Percentiles rank a stretch among this genome's conserved stretches.
phyloP scores from a whole-genome alignment of 2,329 filamentous ascomycete genomes.

The Nothopassalora personata region DNA sequence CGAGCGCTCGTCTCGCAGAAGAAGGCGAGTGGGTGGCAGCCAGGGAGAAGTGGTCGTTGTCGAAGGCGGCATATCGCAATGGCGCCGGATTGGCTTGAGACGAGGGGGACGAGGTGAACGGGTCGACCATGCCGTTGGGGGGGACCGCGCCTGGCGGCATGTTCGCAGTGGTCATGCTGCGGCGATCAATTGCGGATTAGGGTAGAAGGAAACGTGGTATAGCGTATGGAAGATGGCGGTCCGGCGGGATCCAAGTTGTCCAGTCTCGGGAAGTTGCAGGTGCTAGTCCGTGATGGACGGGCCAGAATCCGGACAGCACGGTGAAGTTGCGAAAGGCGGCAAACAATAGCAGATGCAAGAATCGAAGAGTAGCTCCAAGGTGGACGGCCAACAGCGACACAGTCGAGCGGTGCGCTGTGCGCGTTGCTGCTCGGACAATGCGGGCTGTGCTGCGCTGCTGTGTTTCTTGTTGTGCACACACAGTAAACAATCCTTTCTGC shows the following conservation, averaged over 20 bases:
- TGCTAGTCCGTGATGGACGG: neutral
- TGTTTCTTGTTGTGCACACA: neutral
- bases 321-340: neutral
- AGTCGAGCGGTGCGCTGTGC: neutral
- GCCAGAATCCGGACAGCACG: neutral
- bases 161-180: constrained; percentile 40
- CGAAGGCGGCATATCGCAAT: constrained; percentile 77
- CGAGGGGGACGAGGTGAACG: constrained; percentile 38
- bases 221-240: constrained; percentile 6
- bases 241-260: constrained; percentile 5
- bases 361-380: neutral
- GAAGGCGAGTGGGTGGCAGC: constrained; percentile 72
- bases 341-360: neutral
- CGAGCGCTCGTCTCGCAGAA: constrained; percentile 80
- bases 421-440: neutral
- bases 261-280: constrained; percentile 10
- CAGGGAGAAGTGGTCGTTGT: constrained; percentile 68
- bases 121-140: constrained; percentile 37
- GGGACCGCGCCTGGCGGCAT: constrained; percentile 38
- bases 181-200: constrained; percentile 6
- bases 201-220: constrained; percentile 3
- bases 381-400: neutral
- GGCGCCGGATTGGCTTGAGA: constrained; percentile 31
- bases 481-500: neutral
- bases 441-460: neutral